Base-by-base conservation (phyloP, 2,329 filamentous ascomycete species). In the Aureobasidium sp. region DNA sequence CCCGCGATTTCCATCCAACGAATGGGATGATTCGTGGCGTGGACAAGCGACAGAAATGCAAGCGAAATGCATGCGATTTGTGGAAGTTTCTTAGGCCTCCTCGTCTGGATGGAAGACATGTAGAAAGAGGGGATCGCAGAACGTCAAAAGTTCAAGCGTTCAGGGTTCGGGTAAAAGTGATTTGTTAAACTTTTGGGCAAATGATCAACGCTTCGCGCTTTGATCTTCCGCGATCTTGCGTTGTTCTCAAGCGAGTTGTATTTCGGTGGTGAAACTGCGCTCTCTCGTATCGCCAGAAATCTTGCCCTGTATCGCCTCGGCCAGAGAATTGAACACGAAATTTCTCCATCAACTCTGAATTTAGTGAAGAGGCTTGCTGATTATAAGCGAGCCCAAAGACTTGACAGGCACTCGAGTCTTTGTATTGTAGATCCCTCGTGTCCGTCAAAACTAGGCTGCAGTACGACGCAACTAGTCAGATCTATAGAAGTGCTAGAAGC, bases 31-130 rank as follows among this genome's bases (percentile, higher is more conserved):
- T 17, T 14, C 25, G 42, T 39, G 55, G 55, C 42, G 36, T 37
- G 42, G 29, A 25, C 55, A 58, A 58, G 42, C 55, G 44, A 37
- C 22, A 15, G 17, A 5, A 5, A 44, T 44, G 20, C 42, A 58
- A 58, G 55, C 55, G 42, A 58, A 17, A 42, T 39, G 42, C 39
- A n/a, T 47, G 42, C 55, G 55, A 48, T 58, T 58, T 39, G 42
- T 58, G 55, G 55, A 58, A 58, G 42, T 58, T 58, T 22, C 27
- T 15, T 36, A 37, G 27, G 15, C 27, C 8, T 39, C 5, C 14
- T 58, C 42, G 17, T 58, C 31, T 58, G 42, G 55, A 58, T 58
- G 42, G 55, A 58, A 58, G 6, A 42, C 27, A 12, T 31, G 20
- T 48, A 27, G 5, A 17, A 48, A 39, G 29, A 29, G 31, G 42